Evolutionary conservation across 2,329 filamentous ascomycete species (phyloP).

Genomic region (Trichophyton equinum): DNA sequence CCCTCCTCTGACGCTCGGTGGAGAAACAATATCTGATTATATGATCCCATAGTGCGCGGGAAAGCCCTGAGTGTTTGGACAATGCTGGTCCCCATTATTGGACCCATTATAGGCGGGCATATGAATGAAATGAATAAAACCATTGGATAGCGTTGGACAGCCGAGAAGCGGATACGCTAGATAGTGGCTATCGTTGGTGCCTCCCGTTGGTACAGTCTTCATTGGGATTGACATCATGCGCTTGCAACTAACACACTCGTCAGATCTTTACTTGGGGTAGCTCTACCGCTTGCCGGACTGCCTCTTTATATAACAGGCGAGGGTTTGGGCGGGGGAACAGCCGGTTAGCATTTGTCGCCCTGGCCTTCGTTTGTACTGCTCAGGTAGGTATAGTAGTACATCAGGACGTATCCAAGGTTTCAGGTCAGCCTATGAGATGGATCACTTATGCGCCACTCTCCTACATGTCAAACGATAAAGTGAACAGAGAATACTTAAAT

Average conservation of each 20-base stretch:
- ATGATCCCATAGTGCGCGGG: conserved; percentile 31
- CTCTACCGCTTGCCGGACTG: conserved; percentile 41
- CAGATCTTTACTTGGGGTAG: conserved; percentile 40
- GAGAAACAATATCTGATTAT: conserved; percentile 36
- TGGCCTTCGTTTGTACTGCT: conserved; percentile 31
- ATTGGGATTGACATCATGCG: conserved; percentile 4
- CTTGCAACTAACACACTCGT: conserved; percentile 39
- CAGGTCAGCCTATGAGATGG: not conserved
- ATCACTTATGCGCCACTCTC: not conserved
- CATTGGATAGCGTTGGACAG: conserved; percentile 35
- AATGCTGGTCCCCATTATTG: conserved; percentile 23
- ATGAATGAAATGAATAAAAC: conserved; percentile 29
- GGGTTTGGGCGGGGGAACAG: conserved; percentile 50
- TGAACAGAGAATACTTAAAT: too few relatives aligned
- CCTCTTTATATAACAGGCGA: conserved; percentile 45
- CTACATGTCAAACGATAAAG: too few relatives aligned
- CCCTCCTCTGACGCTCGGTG: conserved; percentile 30
- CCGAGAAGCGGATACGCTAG: conserved; percentile 24
- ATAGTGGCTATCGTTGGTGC: conserved; percentile 38
- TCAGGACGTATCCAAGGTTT: conserved; percentile 16
- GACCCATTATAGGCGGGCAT: conserved; percentile 25
- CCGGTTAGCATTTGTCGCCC: conserved; percentile 44
- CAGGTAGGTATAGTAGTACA: conserved; percentile 25
- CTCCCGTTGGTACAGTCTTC: conserved; percentile 21
- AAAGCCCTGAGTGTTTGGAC: conserved; percentile 33